Evolutionary conservation across 208 protist species (phyloP), one percentile per base, ranked within the genome.

Genomic region (Crithidia thermophila): DNA sequence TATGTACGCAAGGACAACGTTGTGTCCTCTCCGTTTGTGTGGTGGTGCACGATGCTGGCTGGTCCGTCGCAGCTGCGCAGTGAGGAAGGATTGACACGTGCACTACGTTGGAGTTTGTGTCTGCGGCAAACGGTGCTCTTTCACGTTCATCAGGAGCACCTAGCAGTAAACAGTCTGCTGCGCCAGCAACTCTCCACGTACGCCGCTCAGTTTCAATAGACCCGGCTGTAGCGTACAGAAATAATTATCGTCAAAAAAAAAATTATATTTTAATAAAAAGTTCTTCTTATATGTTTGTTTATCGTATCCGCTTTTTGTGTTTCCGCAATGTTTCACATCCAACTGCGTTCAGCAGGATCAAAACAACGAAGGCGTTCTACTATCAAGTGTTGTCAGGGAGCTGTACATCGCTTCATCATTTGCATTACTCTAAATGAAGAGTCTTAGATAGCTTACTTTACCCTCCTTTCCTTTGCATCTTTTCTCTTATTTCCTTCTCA

Each of bases 141-240:
- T 43, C 63, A 69, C 36, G 63, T 60, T 0, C 51, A 69, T 37
- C 63, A 49, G 6, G 63, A 69, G 30, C 16, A 23, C 5, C n/a
- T 49, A 30, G 10, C 51, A 6, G 4, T 59, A 39, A 49, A 60
- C 27, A 14, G n/a, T 1, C 27, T 53, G 31, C 40, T 60, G 5
- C 50, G 52, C n/a, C 63, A 60, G 33, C 39, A 59, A 27, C 50
- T 69, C n/a, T 16, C 6, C 21, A 28, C 36, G 14, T 67, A 50
- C 45, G 55, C 55, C 8, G 23, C 53, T 18, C 36, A 9, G 3
- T 56, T 56, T 25, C 34, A 28, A 25, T 11, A 16, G 40, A 7
- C 4, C 10, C 10, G 40, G 10, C 40, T 21, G 4, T n/a, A 7
- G 5, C 5, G 10, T 45, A 21, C 40, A 20, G 21, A 14, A 23